Evolutionary conservation across 2,329 filamentous ascomycete genomes (phyloP), one percentile per base, ranked within the genome.

Genomic region (Metarhizium brunneum): DNA sequence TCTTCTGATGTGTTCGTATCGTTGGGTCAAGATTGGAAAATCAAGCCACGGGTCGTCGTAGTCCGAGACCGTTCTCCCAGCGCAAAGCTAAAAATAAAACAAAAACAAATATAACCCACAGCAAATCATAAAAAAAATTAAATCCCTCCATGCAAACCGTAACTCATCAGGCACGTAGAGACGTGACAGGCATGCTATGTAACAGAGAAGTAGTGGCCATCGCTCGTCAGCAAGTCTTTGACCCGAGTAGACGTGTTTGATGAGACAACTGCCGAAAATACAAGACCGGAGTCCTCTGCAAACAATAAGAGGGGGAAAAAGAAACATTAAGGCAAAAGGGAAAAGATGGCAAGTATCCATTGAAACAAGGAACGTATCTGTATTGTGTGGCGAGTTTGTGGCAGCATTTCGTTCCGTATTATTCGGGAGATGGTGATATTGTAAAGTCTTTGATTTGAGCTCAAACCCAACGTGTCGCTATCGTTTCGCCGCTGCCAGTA

Each of bases 111-210:
- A 25, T 30, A 53, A 35, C 40, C 25, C 36, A 53, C 42, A 55
- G n/a, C 6, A 49, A 57, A 57, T 66, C 60, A 70, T 67, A 68
- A 68, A 66, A 57, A 56, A 58, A 65, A 63, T 69, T 64, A 71
- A 68, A 68, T 68, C 61, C 67, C 64, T 68, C 67, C 66, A 68
- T 72, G 72, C 69, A 73, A 66, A 65, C 68, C 66, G 68, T 74
- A 67, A 72, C 69, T 74, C 72, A 70, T 75, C 67, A 74, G 69
- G 69, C 72, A 68, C 73, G 67, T 71, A 68, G 65, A 68, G 69
- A 66, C 69, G 61, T 70, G 65, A 67, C 64, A 63, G 59, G 64
- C 65, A 63, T 70, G 61, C 59, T 62, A 62, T 63, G 60, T 63
- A 68, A 66, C 65, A 65, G 7, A 65, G 61, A 66, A 70, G 67